Evolutionary conservation across 177 flowering plant genomes (phyloP).

Genomic region (Tripterygium wilfordii): DNA sequence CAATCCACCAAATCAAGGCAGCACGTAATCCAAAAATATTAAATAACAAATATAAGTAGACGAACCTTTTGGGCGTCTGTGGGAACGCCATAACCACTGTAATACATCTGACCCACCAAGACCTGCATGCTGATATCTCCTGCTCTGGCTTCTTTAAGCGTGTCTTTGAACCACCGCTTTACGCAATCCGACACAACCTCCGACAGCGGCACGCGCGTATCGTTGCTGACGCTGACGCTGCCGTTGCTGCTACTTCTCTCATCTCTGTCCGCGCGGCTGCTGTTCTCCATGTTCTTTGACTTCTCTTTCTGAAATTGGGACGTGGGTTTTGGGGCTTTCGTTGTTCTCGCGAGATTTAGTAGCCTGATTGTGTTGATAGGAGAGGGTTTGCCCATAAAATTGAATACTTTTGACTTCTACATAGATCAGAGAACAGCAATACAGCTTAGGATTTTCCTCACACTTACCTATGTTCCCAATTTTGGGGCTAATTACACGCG

Average conservation of each 20-base stretch:
- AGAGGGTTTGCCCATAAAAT: conserved; percentile 38
- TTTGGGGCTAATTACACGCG: too few species aligned
- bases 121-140: conserved; percentile 62
- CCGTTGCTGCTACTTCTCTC: background rate
- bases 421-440: too few species aligned
- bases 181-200: conserved; percentile 56
- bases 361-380: conserved; percentile 7
- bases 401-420: too few species aligned
- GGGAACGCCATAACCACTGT: conserved; percentile 58
- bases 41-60: background rate
- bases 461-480: background rate
- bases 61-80: conserved; percentile 48
- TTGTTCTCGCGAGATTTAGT: conserved; percentile 7
- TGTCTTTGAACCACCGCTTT: conserved; percentile 59
- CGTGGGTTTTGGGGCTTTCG: conserved; percentile 6
- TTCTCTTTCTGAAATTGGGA: conserved; percentile 4
- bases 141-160: conserved; percentile 58
- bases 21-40: conserved; percentile 3
- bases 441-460: too few species aligned
- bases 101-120: conserved; percentile 68
- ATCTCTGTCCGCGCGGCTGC: too few species aligned
- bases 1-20: background rate
- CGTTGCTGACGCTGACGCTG: conserved; percentile 7
- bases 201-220: conserved; percentile 29
- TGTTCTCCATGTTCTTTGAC: conserved; percentile 22